Evolutionary conservation across 1,284 basidiomycete species (phyloP).

Genomic region (Tilletia caries): DNA sequence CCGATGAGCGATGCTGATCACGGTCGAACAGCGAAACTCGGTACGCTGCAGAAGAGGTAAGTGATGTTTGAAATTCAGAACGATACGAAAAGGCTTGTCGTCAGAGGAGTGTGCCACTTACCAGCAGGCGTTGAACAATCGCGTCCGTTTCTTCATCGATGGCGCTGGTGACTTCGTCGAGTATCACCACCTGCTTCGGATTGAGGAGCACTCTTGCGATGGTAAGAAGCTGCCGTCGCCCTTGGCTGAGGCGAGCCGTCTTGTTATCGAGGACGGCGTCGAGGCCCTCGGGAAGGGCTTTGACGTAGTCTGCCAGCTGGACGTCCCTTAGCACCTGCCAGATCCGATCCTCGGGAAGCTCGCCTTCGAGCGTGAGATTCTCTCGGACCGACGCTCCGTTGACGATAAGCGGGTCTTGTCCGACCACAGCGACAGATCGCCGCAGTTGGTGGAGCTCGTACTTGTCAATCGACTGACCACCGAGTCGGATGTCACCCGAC

Average conservation of each 20-base stretch:
- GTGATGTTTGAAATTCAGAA: no score
- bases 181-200: conserved; percentile 58
- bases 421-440: conserved; percentile 36
- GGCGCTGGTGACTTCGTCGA: conserved; percentile 57
- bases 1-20: conserved; percentile 3
- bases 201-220: conserved; percentile 59
- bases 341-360: conserved; percentile 33
- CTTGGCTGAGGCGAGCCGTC: conserved; percentile 26
- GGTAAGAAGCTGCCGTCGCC: conserved; percentile 54
- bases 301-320: conserved; percentile 39
- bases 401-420: conserved; percentile 45
- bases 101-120: not conserved
- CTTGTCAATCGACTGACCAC: conserved; percentile 24
- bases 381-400: conserved; percentile 41
- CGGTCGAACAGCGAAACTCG: not conserved
- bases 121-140: conserved; percentile 65
- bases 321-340: conserved; percentile 45
- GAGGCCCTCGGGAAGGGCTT: conserved; percentile 30
- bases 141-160: conserved; percentile 33
- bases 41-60: not conserved
- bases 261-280: conserved; percentile 20
- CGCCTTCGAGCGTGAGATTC: conserved; percentile 40
- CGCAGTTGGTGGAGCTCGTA: conserved; percentile 25
- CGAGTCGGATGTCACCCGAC: conserved; percentile 31
- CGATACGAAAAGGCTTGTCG: no score